phyloP scores from a whole-genome alignment of 2,329 filamentous ascomycete species.

The Alternaria viburni region DNA sequence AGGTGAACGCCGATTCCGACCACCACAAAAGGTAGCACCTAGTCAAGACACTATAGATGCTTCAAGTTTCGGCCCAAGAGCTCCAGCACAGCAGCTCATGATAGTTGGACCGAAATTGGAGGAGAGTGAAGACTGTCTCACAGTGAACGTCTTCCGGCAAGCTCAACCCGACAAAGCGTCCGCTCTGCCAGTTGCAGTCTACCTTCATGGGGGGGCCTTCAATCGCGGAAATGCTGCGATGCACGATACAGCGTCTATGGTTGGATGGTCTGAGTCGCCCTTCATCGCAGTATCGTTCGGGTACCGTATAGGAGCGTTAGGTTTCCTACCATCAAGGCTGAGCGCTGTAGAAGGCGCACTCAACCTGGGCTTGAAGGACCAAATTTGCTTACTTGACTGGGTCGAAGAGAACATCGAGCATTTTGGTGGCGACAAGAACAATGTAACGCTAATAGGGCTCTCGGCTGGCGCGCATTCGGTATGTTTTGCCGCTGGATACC shows the following conservation, averaged over 20 bases:
- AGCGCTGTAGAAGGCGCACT: slow-evolving; percentile 41
- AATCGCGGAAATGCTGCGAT: slow-evolving; percentile 48
- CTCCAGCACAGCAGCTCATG: slow-evolving; percentile 24
- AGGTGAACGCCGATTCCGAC: slow-evolving; percentile 24
- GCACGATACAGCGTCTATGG: slow-evolving; percentile 67
- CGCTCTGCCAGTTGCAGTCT: slow-evolving; percentile 48
- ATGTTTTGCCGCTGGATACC: neutral
- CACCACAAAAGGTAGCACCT: slow-evolving; percentile 21
- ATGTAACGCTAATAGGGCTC: slow-evolving; percentile 30
- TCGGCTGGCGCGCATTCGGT: slow-evolving; percentile 32
- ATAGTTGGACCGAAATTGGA: slow-evolving; percentile 15
- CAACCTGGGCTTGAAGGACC: slow-evolving; percentile 30
- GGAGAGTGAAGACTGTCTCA: slow-evolving; percentile 32
- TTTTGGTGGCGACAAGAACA: slow-evolving; percentile 35
- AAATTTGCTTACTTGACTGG: slow-evolving; percentile 51
- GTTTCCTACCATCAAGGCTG: slow-evolving; percentile 14
- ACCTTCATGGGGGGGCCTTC: slow-evolving; percentile 69
- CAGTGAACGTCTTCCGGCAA: slow-evolving; percentile 27
- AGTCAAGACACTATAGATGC: slow-evolving; percentile 19
- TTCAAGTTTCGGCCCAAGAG: slow-evolving; percentile 22
- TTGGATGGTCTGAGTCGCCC: slow-evolving; percentile 58
- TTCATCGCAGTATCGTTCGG: slow-evolving; percentile 60
- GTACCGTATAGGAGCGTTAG: slow-evolving; percentile 26
- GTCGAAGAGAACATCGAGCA: slow-evolving; percentile 48
- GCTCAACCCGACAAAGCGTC: slow-evolving; percentile 3